Conservation (phyloP, 306 rosid genomes). For the Vachellia collinsii region DNA sequence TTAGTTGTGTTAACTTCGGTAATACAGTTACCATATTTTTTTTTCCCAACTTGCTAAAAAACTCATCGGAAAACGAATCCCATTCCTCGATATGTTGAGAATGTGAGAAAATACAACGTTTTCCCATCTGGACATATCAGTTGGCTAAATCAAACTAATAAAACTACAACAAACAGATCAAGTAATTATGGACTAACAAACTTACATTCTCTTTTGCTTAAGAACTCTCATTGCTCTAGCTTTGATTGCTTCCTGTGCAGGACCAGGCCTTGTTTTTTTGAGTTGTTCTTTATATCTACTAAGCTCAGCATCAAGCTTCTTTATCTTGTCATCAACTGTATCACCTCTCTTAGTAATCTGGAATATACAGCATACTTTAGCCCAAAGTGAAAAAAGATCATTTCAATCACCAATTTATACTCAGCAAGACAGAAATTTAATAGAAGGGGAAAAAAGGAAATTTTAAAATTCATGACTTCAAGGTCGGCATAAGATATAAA, state of each 20-base stretch:
- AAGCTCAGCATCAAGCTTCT: constrained; percentile 86
- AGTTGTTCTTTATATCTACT: constrained; percentile 89
- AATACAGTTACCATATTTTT: constrained; percentile 5
- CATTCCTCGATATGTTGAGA: neutral
- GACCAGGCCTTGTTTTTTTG: constrained; percentile 96
- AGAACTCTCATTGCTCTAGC: constrained; percentile 96
- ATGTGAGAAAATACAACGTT: constrained; percentile 2
- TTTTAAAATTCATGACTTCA: neutral
- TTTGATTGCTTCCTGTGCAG: constrained; percentile 89
- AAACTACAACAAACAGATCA: neutral
- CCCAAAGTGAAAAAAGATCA: constrained; percentile 15
- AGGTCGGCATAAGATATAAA: neutral
- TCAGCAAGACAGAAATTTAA: neutral
- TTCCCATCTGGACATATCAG: constrained; percentile 8
- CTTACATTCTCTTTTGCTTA: constrained; percentile 92
- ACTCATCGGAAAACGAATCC: constrained; percentile 8
- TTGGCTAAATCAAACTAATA: constrained; percentile 11
- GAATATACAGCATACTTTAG: constrained; percentile 17
- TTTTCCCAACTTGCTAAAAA: neutral
- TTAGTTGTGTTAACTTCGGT: neutral
- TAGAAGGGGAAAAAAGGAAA: too few relatives aligned
- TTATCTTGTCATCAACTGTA: constrained; percentile 80
- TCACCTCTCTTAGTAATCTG: constrained; percentile 94
- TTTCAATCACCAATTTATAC: neutral
- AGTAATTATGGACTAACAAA: constrained; percentile 25